Conservation (phyloP, 805 yeast species). For the Kuraishia ogatae region DNA sequence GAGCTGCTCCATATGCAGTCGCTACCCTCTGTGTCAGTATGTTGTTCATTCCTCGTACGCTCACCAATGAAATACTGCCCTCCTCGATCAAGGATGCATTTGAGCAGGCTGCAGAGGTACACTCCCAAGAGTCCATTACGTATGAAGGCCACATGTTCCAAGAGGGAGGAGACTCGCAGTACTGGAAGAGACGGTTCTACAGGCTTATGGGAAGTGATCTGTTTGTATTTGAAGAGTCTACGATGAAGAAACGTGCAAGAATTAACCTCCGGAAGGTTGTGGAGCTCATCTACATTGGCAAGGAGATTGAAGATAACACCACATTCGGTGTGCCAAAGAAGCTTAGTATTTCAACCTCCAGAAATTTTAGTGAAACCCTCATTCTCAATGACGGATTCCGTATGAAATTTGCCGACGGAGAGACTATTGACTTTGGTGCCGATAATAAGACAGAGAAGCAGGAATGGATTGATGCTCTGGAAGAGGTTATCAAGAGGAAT, state of each 20-base stretch:
- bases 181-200: conserved; percentile 68
- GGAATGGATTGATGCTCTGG: conserved; percentile 58
- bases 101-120: conserved; percentile 29
- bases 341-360: conserved; percentile 8
- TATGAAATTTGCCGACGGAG: conserved; percentile 69
- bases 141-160: conserved; percentile 74
- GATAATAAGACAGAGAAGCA: conserved; percentile 53
- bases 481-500: conserved; percentile 37
- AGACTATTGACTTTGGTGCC: conserved; percentile 78
- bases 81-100: conserved; percentile 53
- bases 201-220: conserved; percentile 63
- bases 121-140: conserved; percentile 14
- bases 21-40: conserved; percentile 63
- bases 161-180: conserved; percentile 83
- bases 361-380: conserved; percentile 68
- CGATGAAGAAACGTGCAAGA: conserved; percentile 62
- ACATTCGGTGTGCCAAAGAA: neutral
- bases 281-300: conserved; percentile 37
- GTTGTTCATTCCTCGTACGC: conserved; percentile 59
- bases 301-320: conserved; percentile 13
- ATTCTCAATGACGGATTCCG: conserved; percentile 68
- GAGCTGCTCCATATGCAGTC: conserved; percentile 43
- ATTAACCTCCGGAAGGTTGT: conserved; percentile 67
- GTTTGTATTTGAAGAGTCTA: conserved; percentile 66
- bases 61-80: conserved; percentile 56